Evolutionary conservation across 441 rosid species (phyloP), one percentile per base, ranked within the genome.

Genomic region (Erodium moschatum): DNA sequence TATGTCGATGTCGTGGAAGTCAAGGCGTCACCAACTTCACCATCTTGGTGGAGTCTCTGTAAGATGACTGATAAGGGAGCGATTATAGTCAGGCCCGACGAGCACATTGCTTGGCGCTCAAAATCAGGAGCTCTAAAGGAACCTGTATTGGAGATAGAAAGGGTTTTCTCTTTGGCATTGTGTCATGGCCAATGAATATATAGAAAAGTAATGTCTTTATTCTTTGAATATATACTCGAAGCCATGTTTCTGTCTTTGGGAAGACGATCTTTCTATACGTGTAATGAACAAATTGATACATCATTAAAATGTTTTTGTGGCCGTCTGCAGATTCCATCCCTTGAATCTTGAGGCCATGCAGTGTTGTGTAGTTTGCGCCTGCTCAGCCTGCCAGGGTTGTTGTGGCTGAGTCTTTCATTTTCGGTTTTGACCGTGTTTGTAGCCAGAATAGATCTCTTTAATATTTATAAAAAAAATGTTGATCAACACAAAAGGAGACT

Each of bases 11-110:
- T 86, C 63, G 71, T 74, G 73, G 91, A 87, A 78, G 85, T 78
- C 52, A 76, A 75, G 64, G 81, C 70, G 42, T 71, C 80, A 9
- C 42, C 81, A 44, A 66, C 78, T 75, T 70, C 81, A 9, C 58
- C 72, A 4, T 89, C 92, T 27, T 89, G 96, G 97, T 89, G 96
- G 97, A 85, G 76, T 66, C 74, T 86, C 33, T 89, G 92, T 71
- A 76, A 79, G 73, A 87, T 91, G 92, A 82, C 88, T 5, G 75
- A 85, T 40, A 81, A 70, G 69, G 97, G 96, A 65, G 87, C 84
- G 12, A 80, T 91, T 67, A 78, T 89, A 66, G 94, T 88, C 64
- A 80, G 97, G 77, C 97, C 97, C 0, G 97, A 91, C 40, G 87
- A 88, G 66, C 96, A 91, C 82, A 79, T 89, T 52, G 97, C 85